Conservation (phyloP, 805 yeast genomes). For the Torulaspora quercuum region DNA sequence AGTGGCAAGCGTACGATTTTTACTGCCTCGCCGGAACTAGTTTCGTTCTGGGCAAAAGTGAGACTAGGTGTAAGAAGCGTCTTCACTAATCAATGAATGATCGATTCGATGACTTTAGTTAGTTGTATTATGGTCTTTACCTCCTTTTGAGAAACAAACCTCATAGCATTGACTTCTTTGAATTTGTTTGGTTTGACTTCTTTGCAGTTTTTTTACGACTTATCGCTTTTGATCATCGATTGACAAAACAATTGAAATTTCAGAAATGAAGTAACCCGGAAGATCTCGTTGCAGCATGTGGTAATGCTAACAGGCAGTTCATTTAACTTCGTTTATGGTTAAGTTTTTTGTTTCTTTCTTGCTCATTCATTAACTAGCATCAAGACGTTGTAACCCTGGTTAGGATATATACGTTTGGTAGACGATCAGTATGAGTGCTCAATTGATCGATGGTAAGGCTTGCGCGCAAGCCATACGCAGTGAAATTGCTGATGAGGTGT, state of each 20-base stretch:
- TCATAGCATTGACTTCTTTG: conserved; percentile 11
- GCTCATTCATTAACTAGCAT: background rate
- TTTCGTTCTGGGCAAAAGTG: too few species aligned
- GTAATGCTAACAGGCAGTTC: background rate
- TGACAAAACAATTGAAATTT: too few species aligned
- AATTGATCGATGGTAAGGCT: conserved; percentile 56
- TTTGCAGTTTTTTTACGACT: conserved; percentile 4
- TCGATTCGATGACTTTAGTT: too few species aligned
- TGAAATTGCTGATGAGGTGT: conserved; percentile 50
- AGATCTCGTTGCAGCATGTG: too few species aligned
- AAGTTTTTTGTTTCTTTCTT: background rate
- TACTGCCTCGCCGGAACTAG: too few species aligned
- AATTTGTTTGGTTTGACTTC: conserved; percentile 7
- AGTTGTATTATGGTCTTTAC: too few species aligned
- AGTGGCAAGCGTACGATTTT: too few species aligned
- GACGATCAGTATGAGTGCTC: conserved; percentile 18
- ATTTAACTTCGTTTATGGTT: conserved; percentile 8
- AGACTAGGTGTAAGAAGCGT: background rate
- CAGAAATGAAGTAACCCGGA: too few species aligned
- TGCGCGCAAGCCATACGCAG: conserved; percentile 53
- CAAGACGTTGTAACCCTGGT: too few species aligned
- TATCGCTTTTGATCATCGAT: too few species aligned
- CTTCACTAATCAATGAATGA: too few species aligned
- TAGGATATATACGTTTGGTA: conserved; percentile 1
- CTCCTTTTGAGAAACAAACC: too few species aligned